Conservation (phyloP, 257 asterid species). For the Penstemon eatonii region DNA sequence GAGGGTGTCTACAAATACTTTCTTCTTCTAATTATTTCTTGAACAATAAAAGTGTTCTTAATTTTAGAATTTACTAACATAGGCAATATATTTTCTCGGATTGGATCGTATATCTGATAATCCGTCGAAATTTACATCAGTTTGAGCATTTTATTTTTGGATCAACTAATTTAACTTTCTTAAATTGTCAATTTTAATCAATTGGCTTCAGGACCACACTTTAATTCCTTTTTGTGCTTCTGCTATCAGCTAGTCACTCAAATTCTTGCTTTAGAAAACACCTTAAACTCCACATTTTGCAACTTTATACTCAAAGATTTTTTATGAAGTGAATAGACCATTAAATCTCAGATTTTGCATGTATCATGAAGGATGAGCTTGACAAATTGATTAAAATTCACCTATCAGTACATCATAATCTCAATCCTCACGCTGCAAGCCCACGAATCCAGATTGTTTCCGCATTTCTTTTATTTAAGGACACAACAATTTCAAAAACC, state of each 20-base stretch:
- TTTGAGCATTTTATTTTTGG: not conserved
- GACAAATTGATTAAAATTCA: not conserved
- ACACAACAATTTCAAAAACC: no score
- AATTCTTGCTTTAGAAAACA: no score
- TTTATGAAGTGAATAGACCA: not conserved
- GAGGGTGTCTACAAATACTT: not conserved
- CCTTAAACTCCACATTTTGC: not conserved
- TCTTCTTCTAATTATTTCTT: not conserved
- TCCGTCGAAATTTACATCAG: not conserved
- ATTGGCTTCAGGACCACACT: no score
- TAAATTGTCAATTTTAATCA: no score
- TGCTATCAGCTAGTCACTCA: no score
- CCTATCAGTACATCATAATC: no score
- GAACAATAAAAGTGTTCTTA: not conserved
- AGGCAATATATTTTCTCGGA: not conserved
- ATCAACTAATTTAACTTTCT: no score
- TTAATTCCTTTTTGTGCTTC: no score
- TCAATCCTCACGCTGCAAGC: no score
- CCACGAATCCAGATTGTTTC: no score
- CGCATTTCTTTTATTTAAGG: no score
- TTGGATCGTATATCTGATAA: not conserved
- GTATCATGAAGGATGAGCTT: not conserved
- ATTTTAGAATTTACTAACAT: not conserved
- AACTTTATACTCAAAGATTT: not conserved
- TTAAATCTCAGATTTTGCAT: not conserved